Percentiles rank a stretch among this genome's conserved stretches.
These are phyloP conservation scores for Eutrema heterophyllum DNA, from an alignment of 345 rosid genomes.

Conservation along the genomic window DNA sequence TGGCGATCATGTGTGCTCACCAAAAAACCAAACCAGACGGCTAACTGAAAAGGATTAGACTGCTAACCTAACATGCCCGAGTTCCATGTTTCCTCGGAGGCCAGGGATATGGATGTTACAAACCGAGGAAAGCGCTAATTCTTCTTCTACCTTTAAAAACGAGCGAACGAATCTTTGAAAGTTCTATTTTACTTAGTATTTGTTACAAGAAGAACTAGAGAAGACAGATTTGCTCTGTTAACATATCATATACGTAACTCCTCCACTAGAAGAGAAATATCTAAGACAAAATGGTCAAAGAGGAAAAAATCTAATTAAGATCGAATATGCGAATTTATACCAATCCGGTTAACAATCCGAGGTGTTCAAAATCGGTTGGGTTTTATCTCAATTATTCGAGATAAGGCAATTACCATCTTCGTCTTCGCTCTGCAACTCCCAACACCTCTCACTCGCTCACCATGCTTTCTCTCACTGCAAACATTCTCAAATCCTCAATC, in stretches of 20 bases:
- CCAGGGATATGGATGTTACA: too few species aligned
- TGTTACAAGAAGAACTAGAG: neutral
- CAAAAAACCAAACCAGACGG: too few species aligned
- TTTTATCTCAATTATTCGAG: neutral
- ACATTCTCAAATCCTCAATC: conserved; percentile 30
- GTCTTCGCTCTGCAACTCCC: conserved; percentile 19
- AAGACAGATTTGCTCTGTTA: neutral
- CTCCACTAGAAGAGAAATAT: neutral
- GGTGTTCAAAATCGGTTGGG: neutral
- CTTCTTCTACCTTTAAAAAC: too few species aligned
- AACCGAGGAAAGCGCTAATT: too few species aligned
- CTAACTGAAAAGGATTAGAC: too few species aligned
- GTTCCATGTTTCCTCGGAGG: too few species aligned
- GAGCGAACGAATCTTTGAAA: too few species aligned
- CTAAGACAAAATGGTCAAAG: neutral
- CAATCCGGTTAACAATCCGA: conserved; percentile 15
- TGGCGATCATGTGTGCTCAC: too few species aligned
- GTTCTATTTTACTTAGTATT: too few species aligned
- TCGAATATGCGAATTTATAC: conserved; percentile 15
- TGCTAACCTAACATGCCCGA: too few species aligned
- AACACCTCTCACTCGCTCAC: conserved; percentile 28
- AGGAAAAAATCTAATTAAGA: neutral
- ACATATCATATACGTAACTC: neutral
- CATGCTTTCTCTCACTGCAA: conserved; percentile 32
- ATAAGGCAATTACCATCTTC: conserved; percentile 28